Percentiles rank a stretch among this genome's conserved stretches.
Evolutionary conservation across 2,329 filamentous ascomycete species (phyloP).

Genomic region (Karstenula rhodostoma): DNA sequence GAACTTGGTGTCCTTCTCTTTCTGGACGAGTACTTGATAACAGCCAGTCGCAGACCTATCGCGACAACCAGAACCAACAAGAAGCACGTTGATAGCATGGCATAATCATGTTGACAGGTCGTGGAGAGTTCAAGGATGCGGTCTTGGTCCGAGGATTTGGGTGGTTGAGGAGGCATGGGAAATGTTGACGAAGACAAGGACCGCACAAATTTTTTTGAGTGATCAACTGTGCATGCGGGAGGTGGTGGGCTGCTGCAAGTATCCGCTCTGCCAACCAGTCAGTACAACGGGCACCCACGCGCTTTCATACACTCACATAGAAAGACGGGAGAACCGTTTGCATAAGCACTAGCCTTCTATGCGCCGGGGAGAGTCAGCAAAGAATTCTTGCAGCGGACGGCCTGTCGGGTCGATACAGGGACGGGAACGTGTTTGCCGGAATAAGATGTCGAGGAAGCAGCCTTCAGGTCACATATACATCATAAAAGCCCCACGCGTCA

Average conservation of each 20-base stretch:
- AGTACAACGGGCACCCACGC: conserved; percentile 31
- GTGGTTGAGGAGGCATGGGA: conserved; percentile 43
- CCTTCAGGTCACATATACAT: conserved; percentile 35
- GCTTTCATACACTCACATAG: conserved; percentile 48
- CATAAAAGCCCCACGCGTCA: conserved; percentile 20
- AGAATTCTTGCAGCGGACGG: conserved; percentile 32
- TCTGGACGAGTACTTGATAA: conserved; percentile 23
- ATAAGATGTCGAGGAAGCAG: conserved; percentile 24
- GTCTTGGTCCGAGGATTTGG: conserved; percentile 25
- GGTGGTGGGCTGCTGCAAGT: conserved; percentile 40
- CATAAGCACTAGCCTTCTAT: conserved; percentile 45
- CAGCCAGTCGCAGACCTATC: conserved; percentile 26
- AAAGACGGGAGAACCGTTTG: conserved; percentile 41
- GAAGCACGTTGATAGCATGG: conserved; percentile 24
- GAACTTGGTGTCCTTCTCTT: conserved; percentile 22
- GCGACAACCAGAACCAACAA: conserved; percentile 30
- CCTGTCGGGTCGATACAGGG: conserved; percentile 42
- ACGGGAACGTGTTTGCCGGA: conserved; percentile 37
- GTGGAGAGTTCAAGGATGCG: conserved; percentile 21
- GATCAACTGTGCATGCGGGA: conserved; percentile 36
- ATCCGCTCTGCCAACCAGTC: conserved; percentile 40
- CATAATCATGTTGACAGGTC: conserved; percentile 14
- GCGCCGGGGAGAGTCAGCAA: conserved; percentile 40
- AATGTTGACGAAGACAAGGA: conserved; percentile 23
- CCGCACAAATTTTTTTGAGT: conserved; percentile 23